Evolutionary conservation across 106 monocot species (phyloP), one percentile per base, ranked within the genome.

Genomic region (Dioscorea dumetorum): DNA sequence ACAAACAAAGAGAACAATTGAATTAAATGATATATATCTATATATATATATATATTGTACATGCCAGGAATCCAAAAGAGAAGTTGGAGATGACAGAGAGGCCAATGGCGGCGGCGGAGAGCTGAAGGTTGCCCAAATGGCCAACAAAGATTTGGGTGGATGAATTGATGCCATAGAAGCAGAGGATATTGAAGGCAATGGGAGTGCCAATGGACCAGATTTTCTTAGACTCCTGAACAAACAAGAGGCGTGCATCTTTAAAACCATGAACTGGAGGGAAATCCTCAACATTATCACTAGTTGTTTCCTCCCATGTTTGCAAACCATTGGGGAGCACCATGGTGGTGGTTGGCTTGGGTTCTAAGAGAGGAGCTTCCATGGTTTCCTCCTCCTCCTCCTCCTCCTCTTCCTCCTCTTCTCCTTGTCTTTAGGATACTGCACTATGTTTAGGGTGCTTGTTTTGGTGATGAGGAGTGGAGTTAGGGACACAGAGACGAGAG

Each of bases 61-160:
- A 71, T 35, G 90, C 90, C 23, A 94, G 76, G 78, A 94, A 88
- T 2, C 94, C 94, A 62, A 94, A 94, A 60, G 85, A 83, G 76
- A 94, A 91, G 65, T 79, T 91, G 73, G 70, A 73, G 66, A 94
- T 52, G 78, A 91, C 94, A 61, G 82, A 81, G 70, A 91, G 83
- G 17, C 79, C 85, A 33, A 94, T 81, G 64, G 91, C 82, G 2
- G 83, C 88, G 23, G 91, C 90, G 1, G 87, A 85, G 68, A 94
- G 87, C 85, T 94, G 68, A 28, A 90, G 85, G 69, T 94, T 90
- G 14, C 90, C 90, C 73, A 94, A 28, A 49, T 90, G 94, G 2
- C 94, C 94, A 14, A 77, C 85, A 62, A 85, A 88, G 50, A 91
- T 85, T 81, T 94, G 94, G 17, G 94, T 88, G 33, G 63, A 23